Conservation (phyloP, 2,329 filamentous ascomycete genomes). For the Ophiobolus disseminans region DNA sequence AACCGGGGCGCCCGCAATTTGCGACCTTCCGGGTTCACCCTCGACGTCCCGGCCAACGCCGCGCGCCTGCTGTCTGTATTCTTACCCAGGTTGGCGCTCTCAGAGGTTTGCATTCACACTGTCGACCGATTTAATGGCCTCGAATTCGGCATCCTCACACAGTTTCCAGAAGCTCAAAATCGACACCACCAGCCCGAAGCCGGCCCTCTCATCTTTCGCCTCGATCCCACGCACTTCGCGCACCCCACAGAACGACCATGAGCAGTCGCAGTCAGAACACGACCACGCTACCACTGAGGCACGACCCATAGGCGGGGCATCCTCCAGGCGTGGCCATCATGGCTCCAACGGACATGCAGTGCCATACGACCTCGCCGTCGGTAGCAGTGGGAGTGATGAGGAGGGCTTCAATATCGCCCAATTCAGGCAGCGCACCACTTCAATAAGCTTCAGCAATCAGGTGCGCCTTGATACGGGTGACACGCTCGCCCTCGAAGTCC, state of each 20-base stretch:
- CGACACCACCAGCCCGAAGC: slow-evolving; percentile 47
- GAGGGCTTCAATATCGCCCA: slow-evolving; percentile 32
- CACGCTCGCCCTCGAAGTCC: slow-evolving; percentile 46
- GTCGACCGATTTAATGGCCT: slow-evolving; percentile 49
- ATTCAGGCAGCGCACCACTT: slow-evolving; percentile 45
- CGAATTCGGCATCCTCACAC: slow-evolving; percentile 48
- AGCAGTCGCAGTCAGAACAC: slow-evolving; percentile 28
- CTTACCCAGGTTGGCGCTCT: slow-evolving; percentile 29
- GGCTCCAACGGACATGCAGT: slow-evolving; percentile 21
- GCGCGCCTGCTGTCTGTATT: too few species aligned
- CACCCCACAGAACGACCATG: slow-evolving; percentile 33
- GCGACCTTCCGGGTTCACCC: slow-evolving; percentile 1
- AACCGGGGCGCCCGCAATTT: slow-evolving; percentile 5
- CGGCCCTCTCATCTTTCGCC: slow-evolving; percentile 46
- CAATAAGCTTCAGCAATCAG: slow-evolving; percentile 51
- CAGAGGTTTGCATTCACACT: slow-evolving; percentile 45
- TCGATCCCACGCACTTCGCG: slow-evolving; percentile 41
- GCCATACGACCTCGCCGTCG: slow-evolving; percentile 31
- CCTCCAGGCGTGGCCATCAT: slow-evolving; percentile 23
- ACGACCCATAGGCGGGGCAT: slow-evolving; percentile 25
- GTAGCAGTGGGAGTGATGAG: slow-evolving; percentile 35
- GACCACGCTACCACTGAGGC: slow-evolving; percentile 27
- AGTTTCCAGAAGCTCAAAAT: slow-evolving; percentile 53
- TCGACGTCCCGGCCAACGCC: too few species aligned
- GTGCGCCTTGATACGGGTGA: slow-evolving; percentile 52